Evolutionary conservation across 73 alveolate species (phyloP).

Genomic region (Stentor coeruleus): DNA sequence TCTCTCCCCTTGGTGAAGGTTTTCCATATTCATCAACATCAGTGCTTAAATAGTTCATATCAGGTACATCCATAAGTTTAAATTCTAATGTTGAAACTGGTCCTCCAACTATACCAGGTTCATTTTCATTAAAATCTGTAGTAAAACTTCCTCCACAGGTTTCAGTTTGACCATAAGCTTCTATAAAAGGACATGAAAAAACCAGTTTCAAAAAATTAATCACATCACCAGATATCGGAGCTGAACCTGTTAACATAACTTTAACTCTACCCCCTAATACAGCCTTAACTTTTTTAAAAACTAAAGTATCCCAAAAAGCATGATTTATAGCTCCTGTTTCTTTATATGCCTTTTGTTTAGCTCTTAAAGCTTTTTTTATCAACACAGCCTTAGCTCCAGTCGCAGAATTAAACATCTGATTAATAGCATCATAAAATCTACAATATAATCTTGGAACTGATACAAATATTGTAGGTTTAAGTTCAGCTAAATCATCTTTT

Average conservation of each 20-base stretch:
- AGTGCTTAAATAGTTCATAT: constrained; percentile 65
- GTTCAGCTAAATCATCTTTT: constrained; percentile 72
- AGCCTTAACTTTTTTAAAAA: constrained; percentile 66
- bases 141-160: constrained; percentile 60
- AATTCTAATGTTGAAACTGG: constrained; percentile 64
- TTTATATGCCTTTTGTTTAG: constrained; percentile 46
- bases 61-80: constrained; percentile 87
- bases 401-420: constrained; percentile 49
- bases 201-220: constrained; percentile 65
- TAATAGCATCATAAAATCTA: constrained; percentile 78
- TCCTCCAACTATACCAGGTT: constrained; percentile 85
- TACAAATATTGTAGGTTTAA: constrained; percentile 87
- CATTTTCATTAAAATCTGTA: constrained; percentile 52
- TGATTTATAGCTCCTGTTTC: constrained; percentile 50
- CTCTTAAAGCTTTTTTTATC: constrained; percentile 67
- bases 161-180: constrained; percentile 96
- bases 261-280: constrained; percentile 86
- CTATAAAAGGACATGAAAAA: constrained; percentile 54
- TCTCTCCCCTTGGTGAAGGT: constrained; percentile 89
- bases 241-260: constrained; percentile 79
- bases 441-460: constrained; percentile 89
- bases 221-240: constrained; percentile 86
- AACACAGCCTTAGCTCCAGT: constrained; percentile 59
- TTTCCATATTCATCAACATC: constrained; percentile 52
- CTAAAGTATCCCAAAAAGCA: constrained; percentile 70